Conservation (phyloP, 148 eudicot genomes). For the Salicornia ramosissima region DNA sequence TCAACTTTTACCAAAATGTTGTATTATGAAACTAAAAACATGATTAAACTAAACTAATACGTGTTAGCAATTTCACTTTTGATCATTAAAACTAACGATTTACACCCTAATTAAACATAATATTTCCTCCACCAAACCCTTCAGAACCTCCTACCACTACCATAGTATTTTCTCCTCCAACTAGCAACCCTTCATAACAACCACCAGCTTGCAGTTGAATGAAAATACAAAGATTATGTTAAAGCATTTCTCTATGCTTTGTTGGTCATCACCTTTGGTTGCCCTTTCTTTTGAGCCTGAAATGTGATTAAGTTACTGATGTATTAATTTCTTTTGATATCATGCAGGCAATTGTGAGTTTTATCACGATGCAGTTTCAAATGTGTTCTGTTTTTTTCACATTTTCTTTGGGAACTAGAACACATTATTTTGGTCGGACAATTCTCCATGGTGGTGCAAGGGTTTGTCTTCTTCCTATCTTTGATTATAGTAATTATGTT, state of each 20-base stretch:
- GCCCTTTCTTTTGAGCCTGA: not conserved
- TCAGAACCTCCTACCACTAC: too few species aligned
- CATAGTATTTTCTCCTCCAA: too few species aligned
- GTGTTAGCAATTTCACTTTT: too few species aligned
- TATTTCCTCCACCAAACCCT: too few species aligned
- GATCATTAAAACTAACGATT: too few species aligned
- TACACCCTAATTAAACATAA: too few species aligned
- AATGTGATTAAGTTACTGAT: slow-evolving; percentile 1
- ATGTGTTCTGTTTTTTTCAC: slow-evolving; percentile 93
- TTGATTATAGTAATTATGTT: not conserved
- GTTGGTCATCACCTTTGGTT: slow-evolving; percentile 8
- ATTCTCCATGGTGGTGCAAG: slow-evolving; percentile 97
- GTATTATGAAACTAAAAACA: too few species aligned
- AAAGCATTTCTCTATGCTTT: not conserved
- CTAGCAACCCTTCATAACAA: too few species aligned
- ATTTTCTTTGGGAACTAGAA: slow-evolving; percentile 90
- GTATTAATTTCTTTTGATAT: slow-evolving; percentile 4
- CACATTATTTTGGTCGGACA: slow-evolving; percentile 98
- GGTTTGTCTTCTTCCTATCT: slow-evolving; percentile 43
- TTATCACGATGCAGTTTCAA: slow-evolving; percentile 96
- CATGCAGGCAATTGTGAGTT: slow-evolving; percentile 88
- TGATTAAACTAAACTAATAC: too few species aligned
- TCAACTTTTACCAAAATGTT: too few species aligned
- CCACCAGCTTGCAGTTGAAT: not conserved
- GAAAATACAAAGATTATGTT: not conserved